phyloP scores from a whole-genome alignment of 2,329 filamentous ascomycete genomes.

The Elsinoe ampelina region DNA sequence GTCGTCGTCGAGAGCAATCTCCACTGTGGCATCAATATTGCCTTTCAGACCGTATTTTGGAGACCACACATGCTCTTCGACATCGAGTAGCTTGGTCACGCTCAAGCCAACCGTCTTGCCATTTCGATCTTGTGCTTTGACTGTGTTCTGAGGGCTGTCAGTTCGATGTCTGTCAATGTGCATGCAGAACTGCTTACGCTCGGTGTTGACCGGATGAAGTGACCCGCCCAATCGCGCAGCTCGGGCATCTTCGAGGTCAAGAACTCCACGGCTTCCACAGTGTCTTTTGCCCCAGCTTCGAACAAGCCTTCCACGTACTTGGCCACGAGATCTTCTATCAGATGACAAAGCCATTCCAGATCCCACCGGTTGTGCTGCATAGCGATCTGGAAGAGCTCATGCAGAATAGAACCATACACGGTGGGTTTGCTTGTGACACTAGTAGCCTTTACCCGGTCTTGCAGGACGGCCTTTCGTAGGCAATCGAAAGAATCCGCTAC shows the following conservation, averaged over 20 bases:
- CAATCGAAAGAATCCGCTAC: slow-evolving; percentile 96
- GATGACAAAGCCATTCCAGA: slow-evolving; percentile 51
- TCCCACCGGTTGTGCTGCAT: slow-evolving; percentile 78
- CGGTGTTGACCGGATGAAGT: slow-evolving; percentile 66
- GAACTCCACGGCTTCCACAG: slow-evolving; percentile 65
- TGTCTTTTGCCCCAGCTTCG: slow-evolving; percentile 62
- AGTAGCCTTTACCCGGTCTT: slow-evolving; percentile 89
- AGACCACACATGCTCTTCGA: slow-evolving; percentile 97
- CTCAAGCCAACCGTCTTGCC: slow-evolving; percentile 70
- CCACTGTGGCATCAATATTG: slow-evolving; percentile 93
- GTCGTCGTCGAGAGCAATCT: slow-evolving; percentile 69
- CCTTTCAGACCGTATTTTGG: slow-evolving; percentile 96
- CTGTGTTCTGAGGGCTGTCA: slow-evolving; percentile 13
- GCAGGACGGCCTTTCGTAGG: slow-evolving; percentile 79
- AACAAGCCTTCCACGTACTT: slow-evolving; percentile 84
- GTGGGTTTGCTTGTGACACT: slow-evolving; percentile 69
- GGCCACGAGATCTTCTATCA: slow-evolving; percentile 61
- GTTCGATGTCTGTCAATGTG: neutral
- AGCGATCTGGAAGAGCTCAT: slow-evolving; percentile 91
- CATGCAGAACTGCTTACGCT: slow-evolving; percentile 40
- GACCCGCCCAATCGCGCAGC: slow-evolving; percentile 70
- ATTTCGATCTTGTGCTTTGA: slow-evolving; percentile 61
- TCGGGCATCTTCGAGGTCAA: slow-evolving; percentile 75
- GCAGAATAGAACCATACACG: slow-evolving; percentile 86
- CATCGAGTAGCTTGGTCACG: slow-evolving; percentile 86